Base-by-base conservation (phyloP, 345 rosid species). In the Raphanus sativus region DNA sequence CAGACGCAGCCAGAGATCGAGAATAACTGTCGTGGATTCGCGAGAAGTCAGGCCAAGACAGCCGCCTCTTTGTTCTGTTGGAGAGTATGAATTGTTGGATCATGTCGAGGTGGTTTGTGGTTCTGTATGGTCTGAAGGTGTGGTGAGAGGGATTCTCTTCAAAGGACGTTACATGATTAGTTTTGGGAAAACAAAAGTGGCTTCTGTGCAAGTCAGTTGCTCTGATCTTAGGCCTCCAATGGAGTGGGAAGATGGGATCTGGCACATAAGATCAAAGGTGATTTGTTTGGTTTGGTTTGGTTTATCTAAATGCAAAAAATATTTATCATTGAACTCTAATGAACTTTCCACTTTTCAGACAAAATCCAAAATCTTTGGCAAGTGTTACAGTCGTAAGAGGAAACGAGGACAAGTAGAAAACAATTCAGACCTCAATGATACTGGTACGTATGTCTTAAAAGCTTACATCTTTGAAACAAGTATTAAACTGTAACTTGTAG, bases 161-260 rank as follows among this genome's bases (percentile, higher is more conserved):
- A 33, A 62, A 42, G 66, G 66, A 15, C 66, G 66, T 8, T 15
- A 62, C 66, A 62, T 62, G 42, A 42, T 62, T 3, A 32, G 42
- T 33, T 15, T 62, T 2, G 24, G 66, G 66, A 2, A 15, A 15
- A 4, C 13, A 32, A 32, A 15, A 10, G 40, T 16, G 25, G 66
- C 42, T 0, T 15, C 36, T 6, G 17, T 5, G 45, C 67, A 63
- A 9, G 38, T 63, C 45, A 33, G 21, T 63, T 2, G 8, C 26
- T 63, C 45, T 8, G 26, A 63, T 16, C 25, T 63, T 33, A 63
- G 67, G 45, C 67, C 67, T 63, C 3, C 7, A 33, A 62, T 63
- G 67, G 45, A 15, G 45, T 63, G 45, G 67, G 26, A 33, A 33
- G 67, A 63, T 63, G 67, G 67, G 45, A 63, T 33, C 10, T 63